Base-by-base conservation (phyloP, 108 stramenopile genomes). In the Pelagomonas calceolata region DNA sequence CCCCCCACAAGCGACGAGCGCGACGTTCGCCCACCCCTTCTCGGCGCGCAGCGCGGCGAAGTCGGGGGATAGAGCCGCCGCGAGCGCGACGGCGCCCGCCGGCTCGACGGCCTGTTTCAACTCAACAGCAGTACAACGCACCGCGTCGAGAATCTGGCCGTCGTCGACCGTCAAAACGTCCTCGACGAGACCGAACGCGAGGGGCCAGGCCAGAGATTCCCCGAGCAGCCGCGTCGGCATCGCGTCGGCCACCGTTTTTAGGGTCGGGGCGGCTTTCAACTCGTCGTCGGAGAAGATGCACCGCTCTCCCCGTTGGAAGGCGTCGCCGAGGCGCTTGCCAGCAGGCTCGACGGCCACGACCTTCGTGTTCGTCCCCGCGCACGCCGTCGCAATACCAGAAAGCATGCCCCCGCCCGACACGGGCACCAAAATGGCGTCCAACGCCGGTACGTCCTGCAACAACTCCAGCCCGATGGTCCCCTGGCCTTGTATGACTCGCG, bases 401-500 rank as follows among this genome's bases (percentile, higher is more conserved):
- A 80, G 73, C 37, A 80, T 67, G 30, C 79, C 79, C 29, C 79
- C 79, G 32, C 79, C 79, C 34, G 72, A 70, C 16, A 80, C 76
- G 4, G 79, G 79, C n/a, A 80, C 79, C 26, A 80, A 44, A 26
- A 80, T 44, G 0, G 65, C 71, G 39, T 76, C 70, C 9, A 76
- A 46, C 32, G 34, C 74, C 17, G 68, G 32, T 3, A 32, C 30
- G 32, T 73, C 44, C 70, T 73, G 60, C 10, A 73, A 32, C 30
- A 76, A 10, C 68, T 80, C 79, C 1, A 75, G 18, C 21, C 72
- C 79, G 34, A 77, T 43, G 7, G 79, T 80, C 0, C 76, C 79
- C 72, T 80, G 79, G 35, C 79, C 79, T 18, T 46, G 63, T 15
- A 73, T n/a, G 21, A 80, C 76, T 5, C 32, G 30, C 26, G 31